Evolutionary conservation across 2,329 filamentous ascomycete genomes (phyloP).

Genomic region (Ophiostoma pallidulum): DNA sequence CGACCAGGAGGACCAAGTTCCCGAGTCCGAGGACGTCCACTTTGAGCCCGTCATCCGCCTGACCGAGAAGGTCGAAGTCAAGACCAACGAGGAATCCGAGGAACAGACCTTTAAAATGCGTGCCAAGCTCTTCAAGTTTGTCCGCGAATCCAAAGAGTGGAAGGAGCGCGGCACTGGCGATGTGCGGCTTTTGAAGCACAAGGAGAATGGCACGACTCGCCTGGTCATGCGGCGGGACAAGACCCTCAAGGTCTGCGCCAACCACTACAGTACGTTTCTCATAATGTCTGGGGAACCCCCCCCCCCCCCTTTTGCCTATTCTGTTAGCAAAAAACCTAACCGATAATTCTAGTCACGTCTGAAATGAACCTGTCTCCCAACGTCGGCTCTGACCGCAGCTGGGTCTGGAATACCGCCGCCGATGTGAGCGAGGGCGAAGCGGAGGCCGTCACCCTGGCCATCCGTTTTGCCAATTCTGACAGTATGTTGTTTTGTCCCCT

Average conservation of each 20-base stretch:
- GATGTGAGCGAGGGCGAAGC: slow-evolving; percentile 98
- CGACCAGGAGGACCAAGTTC: slow-evolving; percentile 63
- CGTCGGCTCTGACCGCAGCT: slow-evolving; percentile 94
- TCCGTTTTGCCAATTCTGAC: slow-evolving; percentile 95
- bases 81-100: slow-evolving; percentile 97
- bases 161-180: slow-evolving; percentile 98
- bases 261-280: slow-evolving; percentile 75
- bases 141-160: slow-evolving; percentile 87
- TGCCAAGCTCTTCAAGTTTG: slow-evolving; percentile 98
- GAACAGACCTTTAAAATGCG: slow-evolving; percentile 99
- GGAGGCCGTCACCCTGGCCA: slow-evolving; percentile 90
- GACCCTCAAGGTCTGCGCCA: slow-evolving; percentile 99
- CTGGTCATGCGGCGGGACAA: slow-evolving; percentile 99
- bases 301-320: not conserved
- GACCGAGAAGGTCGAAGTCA: slow-evolving; percentile 92
- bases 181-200: slow-evolving; percentile 94
- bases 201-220: slow-evolving; percentile 95
- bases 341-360: slow-evolving; percentile 62
- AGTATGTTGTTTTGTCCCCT: slow-evolving; percentile 53
- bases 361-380: slow-evolving; percentile 99
- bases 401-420: slow-evolving; percentile 97
- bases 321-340: no score
- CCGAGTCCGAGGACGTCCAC: slow-evolving; percentile 86
- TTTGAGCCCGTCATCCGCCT: slow-evolving; percentile 95
- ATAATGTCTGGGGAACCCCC: not conserved